Percentiles rank a stretch among this genome's conserved stretches.
Conservation (phyloP, 352 stramenopile species). For the Saprolegnia diclina region DNA sequence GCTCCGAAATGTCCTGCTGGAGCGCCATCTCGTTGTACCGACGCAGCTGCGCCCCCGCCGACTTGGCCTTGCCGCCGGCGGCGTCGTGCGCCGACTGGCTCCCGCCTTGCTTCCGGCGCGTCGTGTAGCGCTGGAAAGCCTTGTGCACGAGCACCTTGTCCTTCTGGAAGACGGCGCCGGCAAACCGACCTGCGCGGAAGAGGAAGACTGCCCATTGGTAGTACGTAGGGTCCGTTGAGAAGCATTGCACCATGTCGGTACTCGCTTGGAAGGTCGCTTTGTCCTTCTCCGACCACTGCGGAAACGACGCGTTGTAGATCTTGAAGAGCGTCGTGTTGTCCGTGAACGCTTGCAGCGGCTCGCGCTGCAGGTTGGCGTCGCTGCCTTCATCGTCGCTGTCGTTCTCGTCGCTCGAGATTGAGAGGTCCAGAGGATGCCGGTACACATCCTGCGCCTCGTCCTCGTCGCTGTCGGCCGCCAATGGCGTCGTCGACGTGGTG, state of each 20-base stretch:
- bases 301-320: constrained; percentile 69
- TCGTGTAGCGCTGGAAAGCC: constrained; percentile 91
- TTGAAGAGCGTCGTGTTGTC: constrained; percentile 27
- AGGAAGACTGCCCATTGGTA: constrained; percentile 83
- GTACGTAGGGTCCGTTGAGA: constrained; percentile 33
- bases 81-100: constrained; percentile 86
- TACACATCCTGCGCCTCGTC: constrained; percentile 34
- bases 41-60: constrained; percentile 87
- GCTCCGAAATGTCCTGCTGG: constrained; percentile 80
- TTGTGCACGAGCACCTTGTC: constrained; percentile 88
- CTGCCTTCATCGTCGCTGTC: constrained; percentile 40
- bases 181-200: constrained; percentile 90
- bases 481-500: constrained; percentile 26
- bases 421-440: constrained; percentile 37
- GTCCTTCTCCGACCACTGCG: constrained; percentile 37
- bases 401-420: constrained; percentile 26
- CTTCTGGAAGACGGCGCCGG: constrained; percentile 82
- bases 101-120: constrained; percentile 90
- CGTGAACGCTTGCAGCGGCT: constrained; percentile 23
- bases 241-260: constrained; percentile 35
- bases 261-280: constrained; percentile 60
- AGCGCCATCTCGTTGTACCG: constrained; percentile 89
- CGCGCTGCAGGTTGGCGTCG: background rate
- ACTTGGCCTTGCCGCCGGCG: constrained; percentile 83
- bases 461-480: constrained; percentile 23